Evolutionary conservation across 495 filamentous ascomycete genomes (phyloP), one percentile per base, ranked within the genome.

Genomic region (Tuber calosporum): DNA sequence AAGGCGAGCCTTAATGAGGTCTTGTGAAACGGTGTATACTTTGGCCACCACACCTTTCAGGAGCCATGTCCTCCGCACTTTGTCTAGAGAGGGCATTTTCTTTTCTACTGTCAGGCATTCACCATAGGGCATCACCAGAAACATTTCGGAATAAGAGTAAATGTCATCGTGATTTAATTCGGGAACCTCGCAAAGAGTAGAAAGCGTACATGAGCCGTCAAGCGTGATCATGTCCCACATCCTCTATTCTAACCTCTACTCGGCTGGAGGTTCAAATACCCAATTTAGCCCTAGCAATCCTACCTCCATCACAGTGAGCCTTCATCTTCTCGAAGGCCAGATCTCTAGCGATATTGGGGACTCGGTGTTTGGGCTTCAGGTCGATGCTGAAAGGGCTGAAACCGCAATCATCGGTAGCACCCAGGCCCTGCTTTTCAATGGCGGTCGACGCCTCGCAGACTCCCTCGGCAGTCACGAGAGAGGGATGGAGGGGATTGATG

Each of bases 371-470:
- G 11, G 84, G 84, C 72, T 84, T 84, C 41, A 81, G 76, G 72
- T 84, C 83, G 48, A 83, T 80, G 62, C 81, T 82, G 38, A 84
- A 84, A 11, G 83, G 83, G 69, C 80, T 80, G 43, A 84, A 84
- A 2, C 84, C 84, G 48, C 84, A 85, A 74, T 85, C 83, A 70
- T 85, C 84, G 36, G 84, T 85, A 66, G 82, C 82, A 19, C 84
- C 84, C 20, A 85, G 73, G 22, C 83, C 83, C 68, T 82, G 83
- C 70, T 82, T 82, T 71, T 78, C 77, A 15, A 83, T 84, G 58
- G 79, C 74, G 26, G 83, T 40, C 8, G 85, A 69, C 48, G 82
- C 82, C 34, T 81, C 80, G 20, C 82, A 79, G 19, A 85, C 77
- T 45, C 83, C 76, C 41, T 84, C 83, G 26, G 82, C 72, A 1